These are phyloP conservation scores for Seiridium cupressi DNA, from an alignment of 2,329 filamentous ascomycete species.

Conservation along the genomic window DNA sequence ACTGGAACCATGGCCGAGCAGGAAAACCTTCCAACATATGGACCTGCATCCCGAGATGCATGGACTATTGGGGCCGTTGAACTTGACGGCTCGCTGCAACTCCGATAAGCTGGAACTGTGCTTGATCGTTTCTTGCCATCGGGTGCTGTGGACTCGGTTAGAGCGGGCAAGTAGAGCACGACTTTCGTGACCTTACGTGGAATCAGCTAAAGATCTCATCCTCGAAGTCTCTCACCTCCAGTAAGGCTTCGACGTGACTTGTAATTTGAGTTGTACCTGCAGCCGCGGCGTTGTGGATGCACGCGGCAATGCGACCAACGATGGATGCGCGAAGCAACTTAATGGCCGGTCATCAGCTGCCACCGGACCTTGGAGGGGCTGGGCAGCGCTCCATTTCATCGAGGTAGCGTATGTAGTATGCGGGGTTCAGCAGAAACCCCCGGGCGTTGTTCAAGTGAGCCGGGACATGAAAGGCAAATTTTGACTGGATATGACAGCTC, in stretches of 20 bases:
- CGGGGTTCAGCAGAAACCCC: too few species aligned
- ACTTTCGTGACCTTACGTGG: constrained; percentile 22
- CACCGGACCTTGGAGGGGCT: not conserved
- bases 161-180: not conserved
- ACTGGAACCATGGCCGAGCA: constrained; percentile 70
- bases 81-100: constrained; percentile 62
- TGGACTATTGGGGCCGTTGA: constrained; percentile 57
- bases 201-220: constrained; percentile 28
- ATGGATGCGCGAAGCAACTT: not conserved
- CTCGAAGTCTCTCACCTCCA: constrained; percentile 9
- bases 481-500: too few species aligned
- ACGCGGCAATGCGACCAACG: not conserved
- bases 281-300: not conserved
- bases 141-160: constrained; percentile 43
- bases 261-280: not conserved
- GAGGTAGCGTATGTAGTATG: too few species aligned
- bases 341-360: not conserved
- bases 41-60: constrained; percentile 76
- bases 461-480: too few species aligned
- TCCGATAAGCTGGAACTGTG: constrained; percentile 57
- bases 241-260: not conserved
- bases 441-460: too few species aligned
- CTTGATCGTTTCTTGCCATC: constrained; percentile 66
- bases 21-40: constrained; percentile 89
- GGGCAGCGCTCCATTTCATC: too few species aligned